Conservation (phyloP, 192 early-diverging fungal species). For the Backusella circina region DNA sequence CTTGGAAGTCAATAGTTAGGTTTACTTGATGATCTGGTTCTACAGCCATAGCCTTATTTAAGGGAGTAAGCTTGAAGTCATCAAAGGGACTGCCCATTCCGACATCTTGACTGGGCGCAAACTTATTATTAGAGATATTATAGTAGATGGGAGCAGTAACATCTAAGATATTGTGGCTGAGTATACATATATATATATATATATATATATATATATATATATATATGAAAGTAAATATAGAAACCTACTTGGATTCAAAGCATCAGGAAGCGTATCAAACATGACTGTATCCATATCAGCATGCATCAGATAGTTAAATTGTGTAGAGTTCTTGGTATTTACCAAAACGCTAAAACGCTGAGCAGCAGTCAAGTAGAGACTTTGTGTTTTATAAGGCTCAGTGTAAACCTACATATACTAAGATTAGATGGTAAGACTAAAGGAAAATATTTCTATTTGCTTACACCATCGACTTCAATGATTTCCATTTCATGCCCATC, state of each 20-base stretch:
- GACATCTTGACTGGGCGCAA: constrained; percentile 15
- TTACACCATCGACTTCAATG: constrained; percentile 74
- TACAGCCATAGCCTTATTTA: constrained; percentile 38
- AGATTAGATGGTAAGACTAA: not conserved
- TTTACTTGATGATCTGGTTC: constrained; percentile 43
- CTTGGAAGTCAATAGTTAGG: constrained; percentile 60
- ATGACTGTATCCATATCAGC: constrained; percentile 74
- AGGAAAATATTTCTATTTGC: not conserved
- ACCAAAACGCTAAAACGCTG: constrained; percentile 82
- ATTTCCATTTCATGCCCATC: constrained; percentile 75
- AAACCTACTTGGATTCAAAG: constrained; percentile 46
- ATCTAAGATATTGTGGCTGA: constrained; percentile 25
- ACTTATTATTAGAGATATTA: constrained; percentile 23
- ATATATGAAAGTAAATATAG: not conserved
- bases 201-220: not conserved
- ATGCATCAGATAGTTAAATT: constrained; percentile 67
- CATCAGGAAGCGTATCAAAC: constrained; percentile 64
- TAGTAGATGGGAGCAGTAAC: constrained; percentile 61
- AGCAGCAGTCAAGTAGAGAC: constrained; percentile 61
- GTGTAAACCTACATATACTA: constrained; percentile 40
- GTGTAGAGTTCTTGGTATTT: constrained; percentile 59
- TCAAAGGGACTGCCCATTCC: constrained; percentile 44
- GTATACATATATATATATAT: not conserved
- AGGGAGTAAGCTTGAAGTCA: constrained; percentile 55
- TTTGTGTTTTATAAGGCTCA: constrained; percentile 48